These are phyloP conservation scores for Penstemon barbatus DNA, from an alignment of 257 asterid species.

Conservation along the genomic window DNA sequence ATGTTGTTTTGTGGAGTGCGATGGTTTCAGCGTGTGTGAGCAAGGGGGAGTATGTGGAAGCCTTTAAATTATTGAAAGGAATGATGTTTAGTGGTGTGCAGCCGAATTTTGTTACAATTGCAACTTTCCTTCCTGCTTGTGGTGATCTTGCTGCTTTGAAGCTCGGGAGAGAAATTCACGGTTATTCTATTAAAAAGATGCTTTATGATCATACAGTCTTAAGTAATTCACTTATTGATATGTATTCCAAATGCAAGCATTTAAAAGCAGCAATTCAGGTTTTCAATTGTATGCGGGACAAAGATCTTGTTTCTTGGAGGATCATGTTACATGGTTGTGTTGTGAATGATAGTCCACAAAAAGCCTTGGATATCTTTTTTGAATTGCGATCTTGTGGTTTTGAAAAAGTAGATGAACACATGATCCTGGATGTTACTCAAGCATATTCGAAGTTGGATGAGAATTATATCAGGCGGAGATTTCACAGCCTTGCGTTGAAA, in stretches of 20 bases:
- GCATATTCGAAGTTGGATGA: constrained; percentile 47
- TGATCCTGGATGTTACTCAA: constrained; percentile 47
- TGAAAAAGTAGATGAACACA: constrained; percentile 49
- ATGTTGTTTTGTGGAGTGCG: constrained; percentile 68
- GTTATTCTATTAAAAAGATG: constrained; percentile 50
- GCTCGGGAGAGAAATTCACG: constrained; percentile 69
- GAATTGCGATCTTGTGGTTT: constrained; percentile 43
- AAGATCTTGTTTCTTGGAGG: constrained; percentile 85
- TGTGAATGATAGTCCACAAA: constrained; percentile 42
- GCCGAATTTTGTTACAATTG: constrained; percentile 62
- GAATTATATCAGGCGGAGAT: constrained; percentile 39
- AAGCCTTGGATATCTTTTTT: constrained; percentile 47
- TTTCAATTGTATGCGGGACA: constrained; percentile 46
- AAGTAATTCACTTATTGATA: constrained; percentile 57
- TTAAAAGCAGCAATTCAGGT: constrained; percentile 46
- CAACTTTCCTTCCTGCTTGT: constrained; percentile 67
- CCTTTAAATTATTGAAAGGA: constrained; percentile 49
- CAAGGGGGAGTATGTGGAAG: constrained; percentile 47
- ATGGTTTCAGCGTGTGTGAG: constrained; percentile 63
- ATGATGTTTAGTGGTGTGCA: constrained; percentile 48
- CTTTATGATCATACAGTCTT: constrained; percentile 34
- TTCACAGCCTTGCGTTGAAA: constrained; percentile 58
- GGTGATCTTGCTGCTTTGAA: constrained; percentile 49
- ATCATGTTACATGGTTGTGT: constrained; percentile 53
- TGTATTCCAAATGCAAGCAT: constrained; percentile 68